A percentile compares a stretch with the other conserved stretches of the same genome.
phyloP scores from a whole-genome alignment of 352 stramenopile species.

The Globisporangium orthogonon region DNA sequence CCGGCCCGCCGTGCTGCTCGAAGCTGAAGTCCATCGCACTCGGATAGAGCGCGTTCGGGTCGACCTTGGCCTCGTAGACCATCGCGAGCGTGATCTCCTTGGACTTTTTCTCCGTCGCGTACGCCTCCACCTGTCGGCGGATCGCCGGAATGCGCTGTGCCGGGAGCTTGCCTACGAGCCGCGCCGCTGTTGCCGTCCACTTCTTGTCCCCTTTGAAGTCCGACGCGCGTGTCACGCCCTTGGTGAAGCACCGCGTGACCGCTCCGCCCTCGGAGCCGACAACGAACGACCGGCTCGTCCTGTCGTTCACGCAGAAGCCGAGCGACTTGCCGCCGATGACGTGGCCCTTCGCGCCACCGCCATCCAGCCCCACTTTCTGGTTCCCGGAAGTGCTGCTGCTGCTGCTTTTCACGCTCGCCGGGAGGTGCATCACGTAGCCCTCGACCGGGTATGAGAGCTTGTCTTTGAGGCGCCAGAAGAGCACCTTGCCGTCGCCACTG shows the following conservation, averaged over 20 bases:
- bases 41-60: slow-evolving; percentile 48
- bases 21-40: slow-evolving; percentile 76
- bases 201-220: slow-evolving; percentile 79
- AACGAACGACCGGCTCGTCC: slow-evolving; percentile 68
- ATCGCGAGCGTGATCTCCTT: slow-evolving; percentile 62
- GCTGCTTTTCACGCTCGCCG: slow-evolving; percentile 7
- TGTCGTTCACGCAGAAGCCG: slow-evolving; percentile 55
- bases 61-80: slow-evolving; percentile 72
- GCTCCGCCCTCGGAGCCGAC: slow-evolving; percentile 69
- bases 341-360: slow-evolving; percentile 3
- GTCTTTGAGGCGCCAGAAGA: slow-evolving; percentile 86
- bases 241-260: slow-evolving; percentile 59
- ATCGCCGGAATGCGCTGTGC: slow-evolving; percentile 33
- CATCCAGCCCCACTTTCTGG: neutral
- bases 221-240: slow-evolving; percentile 35
- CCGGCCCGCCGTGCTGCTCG: slow-evolving; percentile 58
- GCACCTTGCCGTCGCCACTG: slow-evolving; percentile 78
- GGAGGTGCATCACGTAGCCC: slow-evolving; percentile 71
- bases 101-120: slow-evolving; percentile 51
- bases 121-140: slow-evolving; percentile 58
- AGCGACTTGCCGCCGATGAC: slow-evolving; percentile 63
- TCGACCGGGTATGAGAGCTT: slow-evolving; percentile 83
- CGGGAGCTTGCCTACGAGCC: slow-evolving; percentile 54
- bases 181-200: slow-evolving; percentile 61
- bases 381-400: slow-evolving; percentile 2